A percentile compares a stretch with the other conserved stretches of the same genome.
These are phyloP conservation scores for Mucor piriformis DNA, from an alignment of 371 early-diverging fungal species.

Conservation along the genomic window DNA sequence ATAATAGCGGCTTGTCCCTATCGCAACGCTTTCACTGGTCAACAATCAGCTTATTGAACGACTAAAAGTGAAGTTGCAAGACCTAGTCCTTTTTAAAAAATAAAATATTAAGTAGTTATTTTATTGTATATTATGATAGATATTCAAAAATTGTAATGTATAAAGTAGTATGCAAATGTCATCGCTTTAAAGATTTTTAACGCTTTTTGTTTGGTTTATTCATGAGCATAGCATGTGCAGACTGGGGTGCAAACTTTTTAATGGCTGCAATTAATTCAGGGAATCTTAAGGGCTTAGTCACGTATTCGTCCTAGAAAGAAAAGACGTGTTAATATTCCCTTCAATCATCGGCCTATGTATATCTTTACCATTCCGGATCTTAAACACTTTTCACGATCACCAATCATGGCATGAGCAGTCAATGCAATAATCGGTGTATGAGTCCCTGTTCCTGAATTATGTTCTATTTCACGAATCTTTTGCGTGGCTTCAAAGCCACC, in stretches of 20 bases:
- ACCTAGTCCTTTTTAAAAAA: no score
- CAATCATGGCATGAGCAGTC: constrained; percentile 84
- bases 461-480: constrained; percentile 69
- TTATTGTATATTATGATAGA: not conserved
- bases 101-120: no score
- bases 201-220: constrained; percentile 6
- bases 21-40: no score
- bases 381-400: constrained; percentile 78
- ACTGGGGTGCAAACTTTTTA: constrained; percentile 54
- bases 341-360: no score
- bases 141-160: not conserved
- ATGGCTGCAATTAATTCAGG: constrained; percentile 65
- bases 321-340: not conserved
- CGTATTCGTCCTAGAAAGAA: constrained; percentile 64
- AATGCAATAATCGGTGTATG: constrained; percentile 77
- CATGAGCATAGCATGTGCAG: constrained; percentile 14
- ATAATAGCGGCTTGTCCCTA: no score
- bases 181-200: not conserved
- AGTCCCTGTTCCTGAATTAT: constrained; percentile 38
- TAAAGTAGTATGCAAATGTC: not conserved
- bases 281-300: constrained; percentile 69
- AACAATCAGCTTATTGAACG: no score
- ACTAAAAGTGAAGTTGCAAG: no score
- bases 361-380: constrained; percentile 75
- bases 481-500: constrained; percentile 80